Percentiles rank a stretch among this genome's conserved stretches.
Conservation (phyloP, 306 rosid genomes). For the peach (Prunus persica) region DNA sequence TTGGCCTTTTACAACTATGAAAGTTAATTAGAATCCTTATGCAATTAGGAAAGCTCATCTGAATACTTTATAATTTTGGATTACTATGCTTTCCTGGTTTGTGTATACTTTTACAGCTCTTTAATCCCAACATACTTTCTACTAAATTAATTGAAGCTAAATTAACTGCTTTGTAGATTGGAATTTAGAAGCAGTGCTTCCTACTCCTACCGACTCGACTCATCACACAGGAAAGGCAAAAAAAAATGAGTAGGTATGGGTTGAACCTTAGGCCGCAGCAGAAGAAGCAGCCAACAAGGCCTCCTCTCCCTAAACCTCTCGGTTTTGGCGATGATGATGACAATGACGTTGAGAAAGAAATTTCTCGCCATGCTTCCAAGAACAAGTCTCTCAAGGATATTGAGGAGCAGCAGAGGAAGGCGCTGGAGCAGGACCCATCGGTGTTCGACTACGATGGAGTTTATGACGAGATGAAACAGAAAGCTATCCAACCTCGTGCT, state of each 20-base stretch:
- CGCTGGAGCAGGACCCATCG: constrained; percentile 80
- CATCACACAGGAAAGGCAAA: neutral
- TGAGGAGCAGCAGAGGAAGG: constrained; percentile 84
- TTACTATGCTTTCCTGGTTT: neutral
- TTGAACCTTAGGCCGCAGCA: constrained; percentile 64
- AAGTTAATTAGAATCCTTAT: neutral
- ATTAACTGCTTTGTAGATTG: neutral
- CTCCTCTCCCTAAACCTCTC: constrained; percentile 45
- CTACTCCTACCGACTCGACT: neutral
- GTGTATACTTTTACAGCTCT: neutral
- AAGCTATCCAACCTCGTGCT: constrained; percentile 47
- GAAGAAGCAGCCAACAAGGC: constrained; percentile 56
- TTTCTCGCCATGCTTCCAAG: constrained; percentile 81
- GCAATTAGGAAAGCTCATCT: neutral
- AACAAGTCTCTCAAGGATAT: constrained; percentile 73
- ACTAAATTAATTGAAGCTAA: neutral
- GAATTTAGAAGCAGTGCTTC: constrained; percentile 1
- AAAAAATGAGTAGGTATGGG: constrained; percentile 78
- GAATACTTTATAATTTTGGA: neutral
- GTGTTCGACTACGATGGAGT: constrained; percentile 83
- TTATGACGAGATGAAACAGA: constrained; percentile 79
- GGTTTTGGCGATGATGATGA: constrained; percentile 66
- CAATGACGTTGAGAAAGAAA: constrained; percentile 73
- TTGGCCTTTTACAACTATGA: neutral
- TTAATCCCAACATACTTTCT: neutral